Evolutionary conservation across 495 filamentous ascomycete genomes (phyloP), one percentile per base, ranked within the genome.

Genomic region (Tuber umbilicatum): DNA sequence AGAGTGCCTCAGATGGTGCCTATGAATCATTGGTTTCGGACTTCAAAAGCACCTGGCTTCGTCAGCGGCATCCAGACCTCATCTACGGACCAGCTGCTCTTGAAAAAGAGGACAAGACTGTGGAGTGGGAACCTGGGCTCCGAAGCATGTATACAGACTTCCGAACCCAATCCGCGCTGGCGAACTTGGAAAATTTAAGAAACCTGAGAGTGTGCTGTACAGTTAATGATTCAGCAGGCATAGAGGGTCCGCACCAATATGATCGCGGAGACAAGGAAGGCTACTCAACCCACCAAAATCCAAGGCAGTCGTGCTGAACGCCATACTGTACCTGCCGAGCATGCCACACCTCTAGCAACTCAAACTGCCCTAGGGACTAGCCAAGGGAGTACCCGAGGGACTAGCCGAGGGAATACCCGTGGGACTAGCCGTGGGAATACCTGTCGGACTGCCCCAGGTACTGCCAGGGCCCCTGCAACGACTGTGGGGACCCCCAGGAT

Each of bases 1-100:
- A 5, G 1, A n/a, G 3, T 50, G 21, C 10, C 6, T 1, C 21
- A 5, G 5, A 50, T 6, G 0, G 10, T 0, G 2, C 0, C 45
- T 50, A 50, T 6, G n/a, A 50, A 50, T 0, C 0, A n/a, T n/a
- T 0, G 21, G 45, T 50, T 50, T 50, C 45, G 2, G 2, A 6
- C 2, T 50, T 50, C 21, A 50, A 50, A 7, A 6, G 21, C 21
- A 6, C 5, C 45, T 50, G 45, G 45, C 45, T 50, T 50, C 21
- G 21, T 50, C 45, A 50, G 45, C 21, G n/a, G 21, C 21, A 23
- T 50, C 45, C 0, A 1, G 45, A 50, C 2, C 45, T 50, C 5
- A 50, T 50, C 21, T 1, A 5, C 4, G 5, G 45, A 50, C 45
- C 21, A n/a, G 19, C 0, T 0, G 45, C 45, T 23, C 45, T 47